Conservation (phyloP, 768 basidiomycete genomes). For the Chalciporus piperatus region DNA sequence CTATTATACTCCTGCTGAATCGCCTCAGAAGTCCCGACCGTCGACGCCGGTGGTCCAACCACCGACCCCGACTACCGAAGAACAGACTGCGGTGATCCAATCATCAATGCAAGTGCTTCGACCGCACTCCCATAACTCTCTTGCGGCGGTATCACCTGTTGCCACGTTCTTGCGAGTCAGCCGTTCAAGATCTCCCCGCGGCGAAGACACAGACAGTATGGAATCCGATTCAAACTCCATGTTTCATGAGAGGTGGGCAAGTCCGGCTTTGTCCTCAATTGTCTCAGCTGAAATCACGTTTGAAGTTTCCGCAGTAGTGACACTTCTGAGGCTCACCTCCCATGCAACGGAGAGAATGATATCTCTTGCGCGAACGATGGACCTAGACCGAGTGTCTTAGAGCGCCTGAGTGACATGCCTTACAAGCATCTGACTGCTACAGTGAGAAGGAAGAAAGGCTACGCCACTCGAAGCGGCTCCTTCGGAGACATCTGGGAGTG, state of each 20-base stretch:
- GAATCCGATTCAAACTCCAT: slow-evolving; percentile 4
- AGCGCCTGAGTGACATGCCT: slow-evolving; percentile 10
- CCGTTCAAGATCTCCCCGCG: background rate
- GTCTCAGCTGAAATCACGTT: background rate
- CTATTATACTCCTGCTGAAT: slow-evolving; percentile 10
- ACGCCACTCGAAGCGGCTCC: slow-evolving; percentile 7
- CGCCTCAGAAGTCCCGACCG: slow-evolving; percentile 5
- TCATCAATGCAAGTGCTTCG: background rate
- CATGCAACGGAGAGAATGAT: slow-evolving; percentile 6
- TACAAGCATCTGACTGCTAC: background rate
- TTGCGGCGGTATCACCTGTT: background rate
- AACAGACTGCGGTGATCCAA: background rate
- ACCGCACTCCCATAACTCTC: background rate
- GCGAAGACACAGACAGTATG: slow-evolving; percentile 1
- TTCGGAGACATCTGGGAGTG: slow-evolving; percentile 27
- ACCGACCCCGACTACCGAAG: slow-evolving; percentile 6
- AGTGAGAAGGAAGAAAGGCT: slow-evolving; percentile 5
- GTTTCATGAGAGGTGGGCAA: slow-evolving; percentile 7
- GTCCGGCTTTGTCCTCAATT: background rate
- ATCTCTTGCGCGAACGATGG: background rate
- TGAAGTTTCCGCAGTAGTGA: slow-evolving; percentile 12
- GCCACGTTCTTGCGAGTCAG: background rate
- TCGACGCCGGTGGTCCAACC: slow-evolving; percentile 10
- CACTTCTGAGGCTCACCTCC: slow-evolving; percentile 9
- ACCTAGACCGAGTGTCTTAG: background rate